A percentile compares a stretch with the other conserved stretches of the same genome.
These are phyloP conservation scores for Batkoa obscura DNA, from an alignment of 371 early-diverging fungal species.

Conservation along the genomic window DNA sequence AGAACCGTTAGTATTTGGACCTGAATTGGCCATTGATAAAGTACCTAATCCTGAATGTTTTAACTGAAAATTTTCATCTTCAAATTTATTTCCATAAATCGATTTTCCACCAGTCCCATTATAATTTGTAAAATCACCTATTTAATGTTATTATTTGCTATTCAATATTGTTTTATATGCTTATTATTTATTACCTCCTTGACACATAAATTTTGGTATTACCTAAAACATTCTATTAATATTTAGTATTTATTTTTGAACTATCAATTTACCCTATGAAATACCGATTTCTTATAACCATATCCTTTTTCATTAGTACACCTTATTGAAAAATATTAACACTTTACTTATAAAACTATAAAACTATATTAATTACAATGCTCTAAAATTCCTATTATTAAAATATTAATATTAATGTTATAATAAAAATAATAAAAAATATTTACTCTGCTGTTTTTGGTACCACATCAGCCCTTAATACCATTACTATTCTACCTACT, in stretches of 20 bases:
- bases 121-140: constrained; percentile 46
- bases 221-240: not conserved
- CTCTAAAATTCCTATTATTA: constrained; percentile 61
- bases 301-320: constrained; percentile 57
- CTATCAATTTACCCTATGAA: constrained; percentile 74
- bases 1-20: constrained; percentile 88
- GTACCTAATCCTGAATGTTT: constrained; percentile 49
- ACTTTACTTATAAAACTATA: not conserved
- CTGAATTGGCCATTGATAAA: constrained; percentile 91
- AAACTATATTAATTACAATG: constrained; percentile 12
- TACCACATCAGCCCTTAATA: constrained; percentile 72
- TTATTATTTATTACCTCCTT: constrained; percentile 18
- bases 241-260: not conserved
- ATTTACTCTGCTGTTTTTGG: constrained; percentile 77
- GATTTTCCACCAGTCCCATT: constrained; percentile 92
- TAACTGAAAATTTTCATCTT: constrained; percentile 66
- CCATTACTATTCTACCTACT: constrained; percentile 69
- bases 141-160: too few species aligned
- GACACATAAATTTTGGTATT: constrained; percentile 61
- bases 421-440: not conserved
- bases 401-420: not conserved
- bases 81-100: constrained; percentile 73
- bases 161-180: too few species aligned
- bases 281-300: constrained; percentile 68
- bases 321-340: not conserved